Base-by-base conservation (phyloP, 2,329 filamentous ascomycete genomes). In the Cercospora sojina region DNA sequence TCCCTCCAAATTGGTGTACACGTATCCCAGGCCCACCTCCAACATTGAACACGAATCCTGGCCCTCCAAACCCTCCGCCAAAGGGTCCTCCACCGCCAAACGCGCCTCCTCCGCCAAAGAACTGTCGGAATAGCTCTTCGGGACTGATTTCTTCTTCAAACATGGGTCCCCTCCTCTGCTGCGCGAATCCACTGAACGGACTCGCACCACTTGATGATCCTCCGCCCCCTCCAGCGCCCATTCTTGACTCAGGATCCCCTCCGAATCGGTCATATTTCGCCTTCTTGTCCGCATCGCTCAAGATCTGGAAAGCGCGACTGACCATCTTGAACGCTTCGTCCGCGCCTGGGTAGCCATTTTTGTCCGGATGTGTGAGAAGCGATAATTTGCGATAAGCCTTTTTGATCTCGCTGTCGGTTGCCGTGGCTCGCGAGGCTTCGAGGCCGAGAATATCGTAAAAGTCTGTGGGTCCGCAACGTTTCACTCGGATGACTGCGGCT, bases 241-340 rank as follows among this genome's bases (percentile, higher is more conserved):
- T 97, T 74, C 94, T 85, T 76, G 87, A 93, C 76, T 98, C 95
- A 6, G 95, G 95, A 77, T 99, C 95, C 23, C 91, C 93, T 65
- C 95, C 95, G 79, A 90, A 96, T 69, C 87, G 87, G 80, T 99
- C 95, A 77, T 86, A 99, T 79, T 91, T 92, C 16, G 90, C 85
- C 77, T 92, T 90, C 87, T 98, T 98, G 71, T 98, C 94, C 76
- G 92, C 87, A 78, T 99, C 95, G 68, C 92, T 94, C 58, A 99
- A 83, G 61, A 98, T 88, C 73, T 96, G 91, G 78, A 99, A 99
- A 16, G 95, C 95, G 74, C 92, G 87, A 75, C 92, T 91, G 25
- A 99, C 93, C 91, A 97, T 85, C 84, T 99, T 99, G 83, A 99
- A 99, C 32, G 95, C 95, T 82, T 99, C 95, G 78, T 97, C 95